phyloP scores from a whole-genome alignment of 176 grass and related monocot species.

The Avena eriantha region DNA sequence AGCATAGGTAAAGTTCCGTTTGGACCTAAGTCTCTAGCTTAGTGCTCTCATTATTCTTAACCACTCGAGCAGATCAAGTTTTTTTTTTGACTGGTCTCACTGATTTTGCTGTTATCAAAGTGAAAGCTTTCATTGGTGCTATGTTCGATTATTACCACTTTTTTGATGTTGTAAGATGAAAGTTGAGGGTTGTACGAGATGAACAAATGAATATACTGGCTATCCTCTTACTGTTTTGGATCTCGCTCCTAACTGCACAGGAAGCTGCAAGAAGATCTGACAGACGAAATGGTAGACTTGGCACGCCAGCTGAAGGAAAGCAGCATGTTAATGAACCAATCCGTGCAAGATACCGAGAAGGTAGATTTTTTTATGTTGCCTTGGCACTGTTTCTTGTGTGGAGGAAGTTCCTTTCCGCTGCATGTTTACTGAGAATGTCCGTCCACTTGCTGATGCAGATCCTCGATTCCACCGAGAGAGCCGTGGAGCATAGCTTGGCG shows the following conservation, averaged over 20 bases:
- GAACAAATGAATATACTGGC: neutral
- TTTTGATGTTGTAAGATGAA: slow-evolving; percentile 7
- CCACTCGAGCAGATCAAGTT: neutral
- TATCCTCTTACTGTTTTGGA: neutral
- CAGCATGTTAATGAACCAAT: slow-evolving; percentile 85
- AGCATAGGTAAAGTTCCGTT: slow-evolving; percentile 64
- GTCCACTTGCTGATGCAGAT: slow-evolving; percentile 47
- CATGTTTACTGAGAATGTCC: slow-evolving; percentile 22
- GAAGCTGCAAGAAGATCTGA: slow-evolving; percentile 92
- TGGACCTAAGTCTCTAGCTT: neutral
- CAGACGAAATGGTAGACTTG: slow-evolving; percentile 89
- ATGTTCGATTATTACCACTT: neutral
- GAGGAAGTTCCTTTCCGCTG: neutral
- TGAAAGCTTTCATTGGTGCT: neutral
- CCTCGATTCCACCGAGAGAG: slow-evolving; percentile 80
- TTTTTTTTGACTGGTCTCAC: neutral
- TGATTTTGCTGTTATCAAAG: no score
- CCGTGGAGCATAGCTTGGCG: slow-evolving; percentile 88
- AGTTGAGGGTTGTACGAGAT: neutral
- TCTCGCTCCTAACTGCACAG: slow-evolving; percentile 44
- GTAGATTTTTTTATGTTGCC: slow-evolving; percentile 30
- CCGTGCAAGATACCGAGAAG: slow-evolving; percentile 80
- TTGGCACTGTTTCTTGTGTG: neutral
- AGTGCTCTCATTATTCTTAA: slow-evolving; percentile 9
- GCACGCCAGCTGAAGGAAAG: slow-evolving; percentile 85